phyloP scores from a whole-genome alignment of 768 basidiomycete genomes.

The Suillus luteus region DNA sequence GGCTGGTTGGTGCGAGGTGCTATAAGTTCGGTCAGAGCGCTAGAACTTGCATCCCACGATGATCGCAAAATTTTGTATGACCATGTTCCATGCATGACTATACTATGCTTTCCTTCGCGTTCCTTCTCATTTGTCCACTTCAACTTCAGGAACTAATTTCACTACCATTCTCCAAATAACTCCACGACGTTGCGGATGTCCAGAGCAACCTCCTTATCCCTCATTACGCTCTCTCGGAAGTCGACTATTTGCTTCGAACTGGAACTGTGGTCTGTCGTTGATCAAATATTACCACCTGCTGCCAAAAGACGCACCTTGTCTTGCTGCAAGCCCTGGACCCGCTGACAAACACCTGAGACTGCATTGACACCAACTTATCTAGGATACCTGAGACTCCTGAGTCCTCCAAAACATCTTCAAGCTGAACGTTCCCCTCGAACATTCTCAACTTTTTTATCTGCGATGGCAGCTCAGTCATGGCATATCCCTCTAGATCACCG shows the following conservation, averaged over 20 bases:
- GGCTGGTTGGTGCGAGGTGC: neutral
- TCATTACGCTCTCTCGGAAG: slow-evolving; percentile 35
- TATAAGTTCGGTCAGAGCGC: slow-evolving; percentile 7
- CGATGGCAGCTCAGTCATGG: slow-evolving; percentile 42
- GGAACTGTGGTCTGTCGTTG: slow-evolving; percentile 36
- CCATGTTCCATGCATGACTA: slow-evolving; percentile 32
- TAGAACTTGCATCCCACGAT: slow-evolving; percentile 6
- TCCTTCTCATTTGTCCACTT: slow-evolving; percentile 5
- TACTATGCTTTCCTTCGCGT: slow-evolving; percentile 23
- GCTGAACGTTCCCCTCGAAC: slow-evolving; percentile 23
- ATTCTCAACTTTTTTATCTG: slow-evolving; percentile 32
- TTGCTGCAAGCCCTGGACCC: slow-evolving; percentile 49
- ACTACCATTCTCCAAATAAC: slow-evolving; percentile 40
- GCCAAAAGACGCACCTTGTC: slow-evolving; percentile 38
- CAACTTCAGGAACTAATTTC: neutral
- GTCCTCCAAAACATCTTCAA: slow-evolving; percentile 43
- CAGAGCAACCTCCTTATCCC: slow-evolving; percentile 13
- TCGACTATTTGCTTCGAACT: slow-evolving; percentile 57
- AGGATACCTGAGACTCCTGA: slow-evolving; percentile 54
- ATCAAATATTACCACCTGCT: neutral
- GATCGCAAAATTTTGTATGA: slow-evolving; percentile 26
- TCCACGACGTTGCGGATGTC: slow-evolving; percentile 44
- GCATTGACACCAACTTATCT: slow-evolving; percentile 55
- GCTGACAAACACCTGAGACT: slow-evolving; percentile 51
- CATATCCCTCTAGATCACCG: slow-evolving; percentile 43